These are phyloP conservation scores for Mycena galopus DNA, from an alignment of 768 basidiomycete species.

Conservation along the genomic window DNA sequence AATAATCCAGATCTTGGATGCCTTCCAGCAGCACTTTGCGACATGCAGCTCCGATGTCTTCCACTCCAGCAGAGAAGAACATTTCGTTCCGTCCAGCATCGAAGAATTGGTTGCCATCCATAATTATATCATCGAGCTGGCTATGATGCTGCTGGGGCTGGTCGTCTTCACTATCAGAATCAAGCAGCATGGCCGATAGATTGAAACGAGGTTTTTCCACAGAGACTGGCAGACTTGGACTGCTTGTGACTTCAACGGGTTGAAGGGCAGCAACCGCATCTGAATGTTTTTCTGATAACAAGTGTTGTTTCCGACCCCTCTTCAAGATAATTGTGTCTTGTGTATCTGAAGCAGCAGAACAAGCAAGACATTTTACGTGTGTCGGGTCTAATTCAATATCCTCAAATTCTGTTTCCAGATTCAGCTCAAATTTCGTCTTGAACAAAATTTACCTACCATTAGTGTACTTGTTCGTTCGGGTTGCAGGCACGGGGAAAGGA, in stretches of 20 bases:
- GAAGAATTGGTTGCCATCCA: conserved; percentile 13
- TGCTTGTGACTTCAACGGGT: neutral
- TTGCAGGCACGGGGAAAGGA: neutral
- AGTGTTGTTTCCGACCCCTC: neutral
- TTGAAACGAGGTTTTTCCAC: neutral
- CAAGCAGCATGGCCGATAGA: neutral
- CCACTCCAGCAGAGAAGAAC: conserved; percentile 6
- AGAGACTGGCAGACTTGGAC: neutral
- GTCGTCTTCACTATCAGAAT: conserved; percentile 3
- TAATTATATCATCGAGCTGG: neutral
- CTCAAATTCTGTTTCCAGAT: neutral
- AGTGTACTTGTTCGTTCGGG: neutral
- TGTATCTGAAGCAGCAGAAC: neutral
- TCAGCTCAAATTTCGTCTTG: neutral
- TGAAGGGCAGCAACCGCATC: neutral
- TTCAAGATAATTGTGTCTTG: conserved; percentile 8
- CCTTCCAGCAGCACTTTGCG: conserved; percentile 1
- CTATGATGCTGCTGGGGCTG: neutral
- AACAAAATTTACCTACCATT: neutral
- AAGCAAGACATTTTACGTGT: conserved; percentile 10
- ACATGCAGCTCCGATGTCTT: neutral
- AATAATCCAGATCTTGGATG: conserved; percentile 3
- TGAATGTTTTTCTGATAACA: neutral
- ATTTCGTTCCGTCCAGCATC: conserved; percentile 4
- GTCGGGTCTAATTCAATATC: neutral